Evolutionary conservation across 768 basidiomycete genomes (phyloP).

Genomic region (Tricholoma saponaceum): DNA sequence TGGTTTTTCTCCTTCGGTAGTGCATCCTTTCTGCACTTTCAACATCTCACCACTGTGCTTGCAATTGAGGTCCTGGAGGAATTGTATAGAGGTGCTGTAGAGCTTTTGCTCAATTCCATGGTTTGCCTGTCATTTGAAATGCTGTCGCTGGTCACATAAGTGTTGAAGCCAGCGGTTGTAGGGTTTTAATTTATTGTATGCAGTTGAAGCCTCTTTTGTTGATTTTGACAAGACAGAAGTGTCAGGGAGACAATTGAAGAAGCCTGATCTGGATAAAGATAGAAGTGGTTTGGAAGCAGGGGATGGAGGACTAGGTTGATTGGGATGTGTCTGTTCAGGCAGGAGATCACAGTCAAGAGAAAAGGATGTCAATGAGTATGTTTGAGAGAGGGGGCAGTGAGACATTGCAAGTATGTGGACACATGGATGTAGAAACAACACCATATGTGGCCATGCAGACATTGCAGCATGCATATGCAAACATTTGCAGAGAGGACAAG

Average conservation of each 20-base stretch:
- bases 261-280: background rate
- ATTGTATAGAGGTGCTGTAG: slow-evolving; percentile 32
- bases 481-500: too few species aligned
- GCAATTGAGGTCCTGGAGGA: too few species aligned
- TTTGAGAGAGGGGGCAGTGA: background rate
- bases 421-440: too few species aligned
- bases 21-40: too few species aligned
- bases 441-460: too few species aligned
- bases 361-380: background rate
- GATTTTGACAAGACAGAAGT: background rate
- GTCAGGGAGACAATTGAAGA: background rate
- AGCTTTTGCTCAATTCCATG: slow-evolving; percentile 15
- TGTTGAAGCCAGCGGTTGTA: background rate
- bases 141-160: background rate
- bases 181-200: background rate
- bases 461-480: too few species aligned
- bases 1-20: too few species aligned
- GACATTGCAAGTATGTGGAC: background rate
- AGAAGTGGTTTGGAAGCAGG: background rate
- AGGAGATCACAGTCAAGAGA: background rate
- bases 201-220: background rate
- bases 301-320: too few species aligned
- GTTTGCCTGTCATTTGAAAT: background rate
- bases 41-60: too few species aligned
- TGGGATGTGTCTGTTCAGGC: too few species aligned